Base-by-base conservation (phyloP, 2,329 filamentous ascomycete species). In the Ceratocystis albifundus region DNA sequence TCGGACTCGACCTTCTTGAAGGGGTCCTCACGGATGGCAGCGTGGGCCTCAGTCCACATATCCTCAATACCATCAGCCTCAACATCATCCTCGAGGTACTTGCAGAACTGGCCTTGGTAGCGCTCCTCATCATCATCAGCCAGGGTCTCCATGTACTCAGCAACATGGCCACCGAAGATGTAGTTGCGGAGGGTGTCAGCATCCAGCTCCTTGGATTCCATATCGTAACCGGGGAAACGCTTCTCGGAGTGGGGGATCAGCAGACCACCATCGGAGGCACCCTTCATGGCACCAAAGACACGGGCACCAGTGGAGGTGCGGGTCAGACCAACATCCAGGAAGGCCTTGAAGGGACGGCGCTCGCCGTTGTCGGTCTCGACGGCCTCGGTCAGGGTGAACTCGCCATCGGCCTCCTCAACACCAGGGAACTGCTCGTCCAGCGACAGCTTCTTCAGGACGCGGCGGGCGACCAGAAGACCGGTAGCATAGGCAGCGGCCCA, bases 81-180 rank as follows among this genome's bases (percentile, higher is more conserved):
- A 72, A 99, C 79, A 74, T 96, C 94, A 76, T 96, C 90, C 72
- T 99, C 93, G 73, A 96, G 88, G 86, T 99, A 99, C 81, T 94
- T 88, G 79, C 87, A 83, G 88, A 99, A 99, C 84, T 99, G 94
- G 74, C 85, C 87, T 85, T 93, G 93, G 90, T 90, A 99, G 78
- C 94, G 92, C 87, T 99, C 94, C 89, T 99, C 94, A 77, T 99
- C 94, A 77, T 99, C 94, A 75, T 99, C 94, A 80, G 94, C 94
- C 71, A 99, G 89, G 68, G 88, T 94, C 88, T 99, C 94, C 94
- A 99, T 99, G 88, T 99, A 99, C 87, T 99, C 94, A 73, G 93
- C 92, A 71, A 99, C 90, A 86, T 99, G 94, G 70, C 94, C 93
- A 76, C 85, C 94, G 80, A 90, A 93, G 85, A 99, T 99, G 88